phyloP scores from a whole-genome alignment of 148 eudicot genomes.

The Hydrangea macrophylla region DNA sequence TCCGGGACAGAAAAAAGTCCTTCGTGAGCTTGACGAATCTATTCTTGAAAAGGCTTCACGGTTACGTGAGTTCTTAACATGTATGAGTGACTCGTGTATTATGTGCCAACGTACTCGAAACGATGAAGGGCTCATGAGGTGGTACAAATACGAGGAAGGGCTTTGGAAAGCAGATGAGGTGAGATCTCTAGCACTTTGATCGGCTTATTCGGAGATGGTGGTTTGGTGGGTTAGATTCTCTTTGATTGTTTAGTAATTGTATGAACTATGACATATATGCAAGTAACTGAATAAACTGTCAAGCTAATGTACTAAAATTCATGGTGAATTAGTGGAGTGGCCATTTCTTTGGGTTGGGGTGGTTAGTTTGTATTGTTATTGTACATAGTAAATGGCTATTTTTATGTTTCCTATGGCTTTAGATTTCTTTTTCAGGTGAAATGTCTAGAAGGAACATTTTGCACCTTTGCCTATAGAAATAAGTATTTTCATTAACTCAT shows the following conservation, averaged over 20 bases:
- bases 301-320: neutral
- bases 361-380: neutral
- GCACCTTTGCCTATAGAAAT: too few species aligned
- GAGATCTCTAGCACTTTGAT: slow-evolving; percentile 34
- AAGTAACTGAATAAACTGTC: neutral
- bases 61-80: slow-evolving; percentile 29
- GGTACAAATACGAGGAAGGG: slow-evolving; percentile 47
- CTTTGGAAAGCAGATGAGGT: slow-evolving; percentile 51
- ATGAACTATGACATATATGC: neutral
- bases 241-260: neutral
- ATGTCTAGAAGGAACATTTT: too few species aligned
- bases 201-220: neutral
- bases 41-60: slow-evolving; percentile 35
- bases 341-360: neutral
- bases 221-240: neutral
- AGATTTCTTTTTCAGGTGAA: too few species aligned
- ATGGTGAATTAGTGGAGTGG: neutral
- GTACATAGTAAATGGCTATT: neutral
- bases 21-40: slow-evolving; percentile 24
- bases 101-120: slow-evolving; percentile 37
- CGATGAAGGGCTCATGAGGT: slow-evolving; percentile 52
- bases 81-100: slow-evolving; percentile 30
- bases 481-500: too few species aligned
- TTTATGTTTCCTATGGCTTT: too few species aligned
- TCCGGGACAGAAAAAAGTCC: slow-evolving; percentile 22